These are phyloP conservation scores for Calonectria pteridis DNA, from an alignment of 2,329 filamentous ascomycete species.

Conservation along the genomic window DNA sequence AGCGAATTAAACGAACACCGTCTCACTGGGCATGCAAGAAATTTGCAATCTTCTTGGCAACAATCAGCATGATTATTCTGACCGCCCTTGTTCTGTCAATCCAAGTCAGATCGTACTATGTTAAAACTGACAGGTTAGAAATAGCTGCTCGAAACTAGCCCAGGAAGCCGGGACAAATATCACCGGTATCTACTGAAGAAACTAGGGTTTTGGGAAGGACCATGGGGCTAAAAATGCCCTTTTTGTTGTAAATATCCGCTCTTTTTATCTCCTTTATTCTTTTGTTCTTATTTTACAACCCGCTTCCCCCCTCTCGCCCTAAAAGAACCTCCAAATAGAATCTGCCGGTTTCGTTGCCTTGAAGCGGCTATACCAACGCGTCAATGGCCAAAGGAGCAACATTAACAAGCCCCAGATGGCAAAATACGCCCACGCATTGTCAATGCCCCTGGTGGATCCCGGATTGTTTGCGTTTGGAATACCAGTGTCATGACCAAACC, in stretches of 20 bases:
- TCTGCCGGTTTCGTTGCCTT: conserved; percentile 56
- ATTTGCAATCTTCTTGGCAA: not conserved
- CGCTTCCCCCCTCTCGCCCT: not conserved
- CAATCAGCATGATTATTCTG: not conserved
- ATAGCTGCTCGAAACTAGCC: too few relatives aligned
- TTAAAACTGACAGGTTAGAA: not conserved
- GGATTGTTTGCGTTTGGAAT: conserved; percentile 44
- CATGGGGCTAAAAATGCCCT: not conserved
- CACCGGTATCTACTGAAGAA: too few relatives aligned
- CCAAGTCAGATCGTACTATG: not conserved
- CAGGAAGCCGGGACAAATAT: too few relatives aligned
- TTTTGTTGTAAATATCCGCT: not conserved
- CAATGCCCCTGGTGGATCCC: conserved; percentile 47
- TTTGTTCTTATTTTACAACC: not conserved
- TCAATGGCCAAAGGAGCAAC: conserved; percentile 56
- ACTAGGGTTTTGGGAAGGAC: not conserved
- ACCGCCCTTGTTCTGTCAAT: not conserved
- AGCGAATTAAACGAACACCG: not conserved
- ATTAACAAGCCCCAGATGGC: conserved; percentile 51
- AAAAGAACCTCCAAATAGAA: conserved; percentile 62
- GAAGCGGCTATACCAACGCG: conserved; percentile 57
- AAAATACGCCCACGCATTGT: conserved; percentile 54
- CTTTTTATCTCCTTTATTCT: not conserved
- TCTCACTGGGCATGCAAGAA: not conserved
- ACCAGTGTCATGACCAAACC: conserved; percentile 52